phyloP scores from a whole-genome alignment of 176 grass and related monocot species.

The Eremochloa ophiuroides region DNA sequence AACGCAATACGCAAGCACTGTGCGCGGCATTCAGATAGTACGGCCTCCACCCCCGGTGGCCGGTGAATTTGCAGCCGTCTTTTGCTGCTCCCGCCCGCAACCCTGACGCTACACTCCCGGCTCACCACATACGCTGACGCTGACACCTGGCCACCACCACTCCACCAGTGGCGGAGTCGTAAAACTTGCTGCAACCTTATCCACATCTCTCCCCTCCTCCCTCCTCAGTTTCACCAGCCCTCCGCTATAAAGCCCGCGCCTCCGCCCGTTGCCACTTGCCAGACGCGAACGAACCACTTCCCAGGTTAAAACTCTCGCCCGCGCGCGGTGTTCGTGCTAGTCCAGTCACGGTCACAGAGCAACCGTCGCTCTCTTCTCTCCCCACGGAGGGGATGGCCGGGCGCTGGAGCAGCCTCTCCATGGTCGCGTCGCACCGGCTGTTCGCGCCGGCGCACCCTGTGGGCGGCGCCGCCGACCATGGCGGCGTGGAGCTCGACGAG shows the following conservation, averaged over 20 bases:
- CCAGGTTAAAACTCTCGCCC: not conserved
- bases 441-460: slow-evolving; percentile 47
- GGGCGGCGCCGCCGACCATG: not conserved
- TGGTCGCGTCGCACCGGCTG: slow-evolving; percentile 48
- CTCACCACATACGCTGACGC: not conserved
- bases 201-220: slow-evolving; percentile 22
- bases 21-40: slow-evolving; percentile 1
- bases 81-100: not conserved
- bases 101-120: too few relatives aligned
- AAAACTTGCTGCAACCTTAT: slow-evolving; percentile 44
- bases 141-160: not conserved
- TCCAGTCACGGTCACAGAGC: not conserved
- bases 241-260: slow-evolving; percentile 46
- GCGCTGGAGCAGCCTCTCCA: slow-evolving; percentile 45
- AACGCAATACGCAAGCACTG: not conserved
- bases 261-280: not conserved
- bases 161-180: slow-evolving; percentile 15
- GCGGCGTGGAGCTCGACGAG: slow-evolving; percentile 44
- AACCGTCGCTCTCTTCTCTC: not conserved
- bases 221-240: not conserved
- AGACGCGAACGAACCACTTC: slow-evolving; percentile 22
- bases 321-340: not conserved
- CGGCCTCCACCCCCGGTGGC: not conserved
- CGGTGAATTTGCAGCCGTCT: not conserved
- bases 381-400: slow-evolving; percentile 41